Percentiles rank a stretch among this genome's conserved stretches.
Conservation (phyloP, 1,284 basidiomycete species). For the Gymnopus androsaceus region DNA sequence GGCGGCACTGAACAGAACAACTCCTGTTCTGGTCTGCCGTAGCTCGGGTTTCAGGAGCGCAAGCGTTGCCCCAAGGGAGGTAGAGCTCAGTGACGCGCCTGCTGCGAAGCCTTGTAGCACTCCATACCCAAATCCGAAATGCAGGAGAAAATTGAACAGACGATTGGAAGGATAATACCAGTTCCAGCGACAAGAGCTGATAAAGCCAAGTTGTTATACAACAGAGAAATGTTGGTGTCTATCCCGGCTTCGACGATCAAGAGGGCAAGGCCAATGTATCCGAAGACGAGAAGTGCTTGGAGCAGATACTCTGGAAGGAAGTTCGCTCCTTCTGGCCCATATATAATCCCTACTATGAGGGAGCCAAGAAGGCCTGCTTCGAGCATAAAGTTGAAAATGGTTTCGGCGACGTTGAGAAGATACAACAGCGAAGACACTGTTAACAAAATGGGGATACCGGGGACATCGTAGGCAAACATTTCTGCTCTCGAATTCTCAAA, state of each 20-base stretch:
- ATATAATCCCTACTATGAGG: slow-evolving; percentile 35
- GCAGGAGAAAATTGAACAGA: slow-evolving; percentile 36
- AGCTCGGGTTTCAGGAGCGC: slow-evolving; percentile 36
- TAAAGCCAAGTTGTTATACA: slow-evolving; percentile 35
- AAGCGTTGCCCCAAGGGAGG: slow-evolving; percentile 42
- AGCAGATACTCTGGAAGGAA: slow-evolving; percentile 33
- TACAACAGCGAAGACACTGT: slow-evolving; percentile 10
- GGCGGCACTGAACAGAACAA: slow-evolving; percentile 39
- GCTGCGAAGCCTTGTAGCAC: slow-evolving; percentile 38
- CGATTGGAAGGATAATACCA: slow-evolving; percentile 39
- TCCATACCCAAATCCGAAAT: slow-evolving; percentile 34
- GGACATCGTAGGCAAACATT: slow-evolving; percentile 15
- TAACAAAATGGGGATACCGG: slow-evolving; percentile 22
- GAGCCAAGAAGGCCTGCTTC: slow-evolving; percentile 37
- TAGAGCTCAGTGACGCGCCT: slow-evolving; percentile 41
- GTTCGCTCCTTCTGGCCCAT: slow-evolving; percentile 31
- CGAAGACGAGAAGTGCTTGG: slow-evolving; percentile 32
- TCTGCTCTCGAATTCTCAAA: background rate
- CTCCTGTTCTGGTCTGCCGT: slow-evolving; percentile 33
- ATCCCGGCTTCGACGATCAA: slow-evolving; percentile 42
- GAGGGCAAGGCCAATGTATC: slow-evolving; percentile 38
- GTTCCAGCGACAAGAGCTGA: slow-evolving; percentile 35
- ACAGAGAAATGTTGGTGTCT: slow-evolving; percentile 31
- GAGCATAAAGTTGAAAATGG: slow-evolving; percentile 26
- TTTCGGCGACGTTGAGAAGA: slow-evolving; percentile 24